A percentile compares a stretch with the other conserved stretches of the same genome.
phyloP scores from a whole-genome alignment of 129 eudicot species.

The Flaveria linearis region DNA sequence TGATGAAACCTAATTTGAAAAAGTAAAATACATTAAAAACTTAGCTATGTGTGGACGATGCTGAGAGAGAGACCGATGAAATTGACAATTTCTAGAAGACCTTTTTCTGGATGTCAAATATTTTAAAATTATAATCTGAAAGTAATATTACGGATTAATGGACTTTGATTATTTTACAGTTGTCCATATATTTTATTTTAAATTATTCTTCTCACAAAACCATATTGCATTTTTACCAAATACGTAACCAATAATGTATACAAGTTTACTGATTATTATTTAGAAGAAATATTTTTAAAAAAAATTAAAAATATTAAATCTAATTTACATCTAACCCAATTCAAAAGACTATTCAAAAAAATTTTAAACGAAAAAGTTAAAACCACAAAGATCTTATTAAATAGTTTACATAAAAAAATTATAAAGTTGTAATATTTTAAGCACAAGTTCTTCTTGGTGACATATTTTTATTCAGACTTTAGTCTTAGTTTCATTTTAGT shows the following conservation, averaged over 20 bases:
- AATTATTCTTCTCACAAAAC: not conserved
- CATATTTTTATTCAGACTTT: not conserved
- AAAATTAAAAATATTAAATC: not conserved
- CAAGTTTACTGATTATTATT: not conserved
- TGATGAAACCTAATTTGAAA: constrained; percentile 26
- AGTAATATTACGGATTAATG: not conserved
- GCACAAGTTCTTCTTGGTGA: not conserved
- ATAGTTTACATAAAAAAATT: not conserved
- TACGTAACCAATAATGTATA: not conserved
- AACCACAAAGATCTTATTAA: not conserved
- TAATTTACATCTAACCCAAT: not conserved
- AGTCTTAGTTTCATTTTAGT: not conserved
- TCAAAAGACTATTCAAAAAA: not conserved
- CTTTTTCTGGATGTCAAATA: constrained; percentile 16
- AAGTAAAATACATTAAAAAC: constrained; percentile 28
- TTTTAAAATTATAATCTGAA: not conserved
- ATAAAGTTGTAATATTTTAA: not conserved
- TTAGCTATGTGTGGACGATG: constrained; percentile 20
- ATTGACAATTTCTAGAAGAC: constrained; percentile 30
- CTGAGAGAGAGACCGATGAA: constrained; percentile 26
- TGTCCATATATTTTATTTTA: not conserved
- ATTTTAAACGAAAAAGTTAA: not conserved
- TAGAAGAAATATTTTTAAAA: not conserved
- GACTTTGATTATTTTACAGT: constrained; percentile 23
- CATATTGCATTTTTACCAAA: not conserved